Evolutionary conservation across 2,329 filamentous ascomycete species (phyloP), one percentile per base, ranked within the genome.

Genomic region (Colletotrichum tanaceti): DNA sequence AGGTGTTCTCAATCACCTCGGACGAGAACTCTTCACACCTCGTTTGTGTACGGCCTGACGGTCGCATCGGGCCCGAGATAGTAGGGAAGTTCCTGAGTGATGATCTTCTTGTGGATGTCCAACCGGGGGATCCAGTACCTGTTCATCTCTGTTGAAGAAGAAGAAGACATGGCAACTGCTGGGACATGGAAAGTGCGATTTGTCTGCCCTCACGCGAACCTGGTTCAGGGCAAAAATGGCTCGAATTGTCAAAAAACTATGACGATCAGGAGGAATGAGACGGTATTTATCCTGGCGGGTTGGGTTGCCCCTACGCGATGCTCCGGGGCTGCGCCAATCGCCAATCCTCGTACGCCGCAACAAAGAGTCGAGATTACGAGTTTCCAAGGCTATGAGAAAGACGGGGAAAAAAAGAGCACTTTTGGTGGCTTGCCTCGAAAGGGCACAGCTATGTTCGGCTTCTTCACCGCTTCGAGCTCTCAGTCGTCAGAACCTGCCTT

Each of bases 101-200:
- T 88, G 71, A 89, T 83, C 71, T 85, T 88, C 73, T 86, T 88
- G 77, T 87, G 85, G 74, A 89, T 89, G 65, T 88, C 86, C 69
- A 84, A 77, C 68, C 86, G 83, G 16, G 86, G 85, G 68, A 89
- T 88, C 86, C 86, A 89, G 77, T 88, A 89, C 74, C 81, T 83
- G 77, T 89, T 89, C 80, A 87, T 82, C 60, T 76, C 72, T 58
- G 72, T 71, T n/a, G 75, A 43, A 43, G 60, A 61, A 52, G 66
- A 35, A n/a, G n/a, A n/a, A n/a, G n/a, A n/a, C 66, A 67, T 68
- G 67, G 16, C 52, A 58, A 47, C 18, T 13, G 44, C 28, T 62
- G 35, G 13, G 35, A 35, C 63, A 54, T 63, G 43, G 20, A 20
- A 41, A n/a, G 53, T 22, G 35, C 49, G 63, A 70, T 58, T 39